These are phyloP conservation scores for Crithidia mellificae DNA, from an alignment of 208 protist genomes.

Conservation along the genomic window DNA sequence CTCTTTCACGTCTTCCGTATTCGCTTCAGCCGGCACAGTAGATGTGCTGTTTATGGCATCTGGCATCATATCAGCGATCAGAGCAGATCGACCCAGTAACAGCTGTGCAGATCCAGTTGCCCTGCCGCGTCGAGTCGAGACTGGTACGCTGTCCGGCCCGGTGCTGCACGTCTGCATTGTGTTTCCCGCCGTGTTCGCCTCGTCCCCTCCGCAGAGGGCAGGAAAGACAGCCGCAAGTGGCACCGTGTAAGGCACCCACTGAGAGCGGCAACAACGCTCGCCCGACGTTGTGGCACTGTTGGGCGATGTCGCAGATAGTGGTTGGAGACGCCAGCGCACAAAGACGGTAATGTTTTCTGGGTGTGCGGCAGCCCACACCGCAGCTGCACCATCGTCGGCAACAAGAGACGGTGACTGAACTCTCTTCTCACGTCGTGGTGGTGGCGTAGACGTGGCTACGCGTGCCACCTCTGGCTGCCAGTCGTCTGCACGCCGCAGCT, in stretches of 20 bases:
- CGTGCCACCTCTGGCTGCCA: too few relatives aligned
- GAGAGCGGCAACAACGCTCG: slow-evolving; percentile 1
- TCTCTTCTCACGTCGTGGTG: too few relatives aligned
- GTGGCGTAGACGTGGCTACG: too few relatives aligned
- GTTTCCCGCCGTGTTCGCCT: slow-evolving; percentile 18
- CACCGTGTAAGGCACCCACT: slow-evolving; percentile 24
- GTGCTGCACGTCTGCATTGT: slow-evolving; percentile 8
- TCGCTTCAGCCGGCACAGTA: background rate
- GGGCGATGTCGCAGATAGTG: background rate
- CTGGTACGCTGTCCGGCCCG: background rate
- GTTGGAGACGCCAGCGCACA: slow-evolving; percentile 18
- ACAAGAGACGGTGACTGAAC: background rate
- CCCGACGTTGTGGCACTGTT: too few relatives aligned
- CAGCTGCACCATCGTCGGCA: too few relatives aligned
- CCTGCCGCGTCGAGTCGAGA: background rate
- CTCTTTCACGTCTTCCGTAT: background rate
- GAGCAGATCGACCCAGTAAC: slow-evolving; percentile 5
- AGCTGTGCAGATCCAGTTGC: slow-evolving; percentile 11
- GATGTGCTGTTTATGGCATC: too few relatives aligned
- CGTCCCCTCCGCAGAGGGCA: background rate
- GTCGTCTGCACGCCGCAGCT: slow-evolving; percentile 5
- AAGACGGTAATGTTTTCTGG: slow-evolving; percentile 1
- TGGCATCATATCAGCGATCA: background rate
- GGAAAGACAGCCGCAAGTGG: slow-evolving; percentile 1
- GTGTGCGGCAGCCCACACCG: slow-evolving; percentile 5